Evolutionary conservation across 2,329 filamentous ascomycete genomes (phyloP), one percentile per base, ranked within the genome.

Genomic region (Cercospora janseana): DNA sequence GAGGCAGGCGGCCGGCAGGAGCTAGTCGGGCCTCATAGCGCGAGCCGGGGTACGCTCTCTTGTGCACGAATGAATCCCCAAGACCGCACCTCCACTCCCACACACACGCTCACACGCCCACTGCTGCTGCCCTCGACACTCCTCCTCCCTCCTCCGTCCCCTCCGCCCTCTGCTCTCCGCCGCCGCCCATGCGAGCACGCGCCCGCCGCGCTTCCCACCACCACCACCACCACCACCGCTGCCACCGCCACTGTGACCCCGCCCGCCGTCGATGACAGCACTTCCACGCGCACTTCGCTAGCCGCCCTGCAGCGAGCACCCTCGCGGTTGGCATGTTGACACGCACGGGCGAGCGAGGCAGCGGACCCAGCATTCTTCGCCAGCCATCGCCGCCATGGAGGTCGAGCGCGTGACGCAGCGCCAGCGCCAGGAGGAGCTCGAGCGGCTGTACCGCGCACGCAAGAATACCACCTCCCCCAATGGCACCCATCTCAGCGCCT

Each of bases 391-490:
- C 37, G 46, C 38, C 24, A 37, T 41, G 43, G 49, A 43, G 16
- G 41, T 45, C 31, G 42, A 45, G 48, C 42, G 34, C 34, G 18
- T 21, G 18, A 12, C 23, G 34, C 34, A 46, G 8, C 37, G 35
- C 13, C 43, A 31, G 20, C 65, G 73, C 60, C 72, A 73, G 49
- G 66, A 63, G 48, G 72, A 75, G 62, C 69, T 75, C 49, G 73
- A 75, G 59, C 68, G 70, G 32, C 54, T 61, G 29, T 66, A 61
- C 42, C 59, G 61, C 42, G 43, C 52, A 21, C 55, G 56, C 49
- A 57, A 54, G 46, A 55, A 54, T 51, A 54, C 40, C 51, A 20
- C 27, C 41, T 31, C 45, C 34, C 18, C 38, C 38, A 12, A 44
- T 27, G 13, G 48, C 70, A 78, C 79, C 16, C 34, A 37, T 37